A percentile compares a stretch with the other conserved stretches of the same genome.
These are phyloP conservation scores for Apiospora marii DNA, from an alignment of 2,329 filamentous ascomycete genomes.

Conservation along the genomic window DNA sequence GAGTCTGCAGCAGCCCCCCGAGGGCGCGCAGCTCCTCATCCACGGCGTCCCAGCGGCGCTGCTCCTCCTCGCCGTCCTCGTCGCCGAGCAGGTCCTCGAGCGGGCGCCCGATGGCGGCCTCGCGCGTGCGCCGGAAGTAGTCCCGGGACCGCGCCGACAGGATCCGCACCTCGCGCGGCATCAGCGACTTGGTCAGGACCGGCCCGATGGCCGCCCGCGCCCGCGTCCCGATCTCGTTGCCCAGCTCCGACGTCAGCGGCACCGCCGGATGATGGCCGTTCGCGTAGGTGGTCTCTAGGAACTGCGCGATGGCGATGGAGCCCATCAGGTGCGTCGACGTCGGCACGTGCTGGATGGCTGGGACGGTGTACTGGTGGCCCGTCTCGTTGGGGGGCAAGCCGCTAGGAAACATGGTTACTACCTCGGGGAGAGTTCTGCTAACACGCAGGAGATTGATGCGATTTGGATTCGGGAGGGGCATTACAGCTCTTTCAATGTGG, in stretches of 20 bases:
- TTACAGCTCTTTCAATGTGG: conserved; percentile 49
- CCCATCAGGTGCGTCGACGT: conserved; percentile 50
- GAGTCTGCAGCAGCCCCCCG: conserved; percentile 43
- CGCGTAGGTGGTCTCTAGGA: conserved; percentile 51
- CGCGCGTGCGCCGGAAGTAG: conserved; percentile 49
- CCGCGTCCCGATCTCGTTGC: conserved; percentile 23
- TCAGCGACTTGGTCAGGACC: conserved; percentile 41
- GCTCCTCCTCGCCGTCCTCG: conserved; percentile 34
- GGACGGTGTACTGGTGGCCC: conserved; percentile 47
- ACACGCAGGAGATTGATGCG: background rate
- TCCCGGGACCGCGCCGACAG: conserved; percentile 46
- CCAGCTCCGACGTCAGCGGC: conserved; percentile 29
- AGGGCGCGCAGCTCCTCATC: conserved; percentile 38
- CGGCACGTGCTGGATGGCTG: conserved; percentile 49
- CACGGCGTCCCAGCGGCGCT: conserved; percentile 39
- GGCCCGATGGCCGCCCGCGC: conserved; percentile 33
- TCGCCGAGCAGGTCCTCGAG: conserved; percentile 46
- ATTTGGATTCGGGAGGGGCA: background rate
- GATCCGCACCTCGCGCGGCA: conserved; percentile 48
- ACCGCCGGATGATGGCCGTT: conserved; percentile 37
- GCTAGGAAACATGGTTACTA: conserved; percentile 29
- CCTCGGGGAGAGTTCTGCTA: background rate
- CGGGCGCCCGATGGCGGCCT: conserved; percentile 31
- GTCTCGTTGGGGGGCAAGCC: conserved; percentile 16
- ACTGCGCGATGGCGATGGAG: conserved; percentile 47